These are phyloP conservation scores for Rhododendron henanense DNA, from an alignment of 148 eudicot species.

Conservation along the genomic window DNA sequence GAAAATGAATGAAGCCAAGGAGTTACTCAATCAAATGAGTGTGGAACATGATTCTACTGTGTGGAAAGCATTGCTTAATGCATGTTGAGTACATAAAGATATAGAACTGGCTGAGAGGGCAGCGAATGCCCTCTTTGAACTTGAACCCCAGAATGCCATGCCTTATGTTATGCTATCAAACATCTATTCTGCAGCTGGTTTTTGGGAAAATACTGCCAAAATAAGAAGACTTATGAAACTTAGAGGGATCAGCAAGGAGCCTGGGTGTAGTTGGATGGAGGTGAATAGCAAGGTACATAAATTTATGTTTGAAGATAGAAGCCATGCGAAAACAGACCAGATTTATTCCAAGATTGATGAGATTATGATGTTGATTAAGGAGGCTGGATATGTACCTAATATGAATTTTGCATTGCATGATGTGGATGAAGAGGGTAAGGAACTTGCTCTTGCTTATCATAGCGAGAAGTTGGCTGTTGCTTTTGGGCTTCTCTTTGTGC, in stretches of 20 bases:
- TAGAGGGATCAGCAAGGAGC: conserved; percentile 39
- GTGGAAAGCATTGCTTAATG: conserved; percentile 68
- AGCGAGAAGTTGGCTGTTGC: conserved; percentile 89
- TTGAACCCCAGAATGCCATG: conserved; percentile 52
- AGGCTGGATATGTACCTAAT: conserved; percentile 63
- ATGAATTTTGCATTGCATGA: conserved; percentile 62
- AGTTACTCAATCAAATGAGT: conserved; percentile 44
- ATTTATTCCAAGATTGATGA: conserved; percentile 58
- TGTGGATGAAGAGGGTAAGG: conserved; percentile 58
- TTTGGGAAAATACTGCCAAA: conserved; percentile 55
- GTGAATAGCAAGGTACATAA: conserved; percentile 29
- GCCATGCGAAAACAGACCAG: conserved; percentile 28
- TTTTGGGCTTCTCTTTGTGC: conserved; percentile 55
- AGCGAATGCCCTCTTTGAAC: conserved; percentile 51
- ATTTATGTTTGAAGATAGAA: conserved; percentile 59
- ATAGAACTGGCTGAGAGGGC: conserved; percentile 56
- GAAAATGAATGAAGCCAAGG: conserved; percentile 47
- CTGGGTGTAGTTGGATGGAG: too few relatives aligned
- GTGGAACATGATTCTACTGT: conserved; percentile 52
- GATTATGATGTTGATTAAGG: conserved; percentile 41
- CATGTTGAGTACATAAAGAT: conserved; percentile 55
- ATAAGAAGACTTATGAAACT: conserved; percentile 52
- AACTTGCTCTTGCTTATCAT: conserved; percentile 62
- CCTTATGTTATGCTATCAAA: conserved; percentile 64
- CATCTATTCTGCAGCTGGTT: conserved; percentile 56